These are phyloP conservation scores for Trichoderma pleuroti DNA, from an alignment of 2,329 filamentous ascomycete species.

Conservation along the genomic window DNA sequence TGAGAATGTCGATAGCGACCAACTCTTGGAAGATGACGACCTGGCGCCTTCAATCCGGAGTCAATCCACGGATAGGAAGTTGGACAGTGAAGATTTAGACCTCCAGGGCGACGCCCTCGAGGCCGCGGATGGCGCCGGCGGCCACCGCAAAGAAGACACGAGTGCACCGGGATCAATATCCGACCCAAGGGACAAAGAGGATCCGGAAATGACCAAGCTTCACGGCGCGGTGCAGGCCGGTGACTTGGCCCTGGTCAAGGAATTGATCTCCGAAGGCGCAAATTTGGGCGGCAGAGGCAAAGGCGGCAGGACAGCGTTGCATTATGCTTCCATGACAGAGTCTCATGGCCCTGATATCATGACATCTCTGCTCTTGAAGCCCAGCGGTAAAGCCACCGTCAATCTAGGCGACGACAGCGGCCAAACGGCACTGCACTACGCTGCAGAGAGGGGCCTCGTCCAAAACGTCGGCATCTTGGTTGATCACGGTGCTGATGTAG, in stretches of 20 bases:
- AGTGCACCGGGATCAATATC: background rate
- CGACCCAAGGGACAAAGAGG: background rate
- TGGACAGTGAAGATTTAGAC: background rate
- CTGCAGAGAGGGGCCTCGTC: background rate
- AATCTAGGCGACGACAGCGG: background rate
- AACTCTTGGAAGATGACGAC: background rate
- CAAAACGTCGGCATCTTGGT: background rate
- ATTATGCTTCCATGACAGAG: background rate
- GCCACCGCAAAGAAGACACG: background rate
- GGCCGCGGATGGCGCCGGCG: background rate
- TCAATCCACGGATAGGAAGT: background rate
- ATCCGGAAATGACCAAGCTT: background rate
- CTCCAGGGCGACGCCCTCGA: background rate
- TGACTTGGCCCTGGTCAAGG: background rate
- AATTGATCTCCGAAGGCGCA: background rate
- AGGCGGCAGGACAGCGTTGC: background rate
- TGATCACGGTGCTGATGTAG: background rate
- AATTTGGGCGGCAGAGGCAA: background rate
- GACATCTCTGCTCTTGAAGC: background rate
- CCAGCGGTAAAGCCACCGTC: background rate
- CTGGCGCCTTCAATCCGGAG: no score
- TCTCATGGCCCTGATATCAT: background rate
- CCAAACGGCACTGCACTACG: background rate
- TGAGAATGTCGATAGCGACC: background rate
- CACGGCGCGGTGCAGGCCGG: background rate